Base-by-base conservation (phyloP, 75 land plant species). In the Pinus taeda region DNA sequence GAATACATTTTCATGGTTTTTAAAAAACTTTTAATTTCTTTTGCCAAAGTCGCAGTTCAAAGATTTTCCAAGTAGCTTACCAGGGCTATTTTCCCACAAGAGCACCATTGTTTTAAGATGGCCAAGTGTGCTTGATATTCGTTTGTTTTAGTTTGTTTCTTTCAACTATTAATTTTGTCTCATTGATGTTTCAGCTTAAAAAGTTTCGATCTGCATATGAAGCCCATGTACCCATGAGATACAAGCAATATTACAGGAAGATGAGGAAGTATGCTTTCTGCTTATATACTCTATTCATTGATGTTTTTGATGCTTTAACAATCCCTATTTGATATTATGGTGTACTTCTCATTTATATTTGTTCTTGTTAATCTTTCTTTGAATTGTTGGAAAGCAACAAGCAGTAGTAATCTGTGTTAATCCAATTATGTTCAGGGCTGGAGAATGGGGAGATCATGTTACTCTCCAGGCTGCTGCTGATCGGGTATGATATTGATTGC, bases 361-460 rank as follows among this genome's bases (percentile, higher is more conserved):
- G 8, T 69, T 8, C n/a, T 13, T 69, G 20, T n/a, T 17, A 69
- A 69, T 18, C 17, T 45, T 69, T 7, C 49, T 20, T 69, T 69
- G 45, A 39, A 37, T 67, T 33, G 71, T 67, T 33, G 71, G 11
- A 59, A 59, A n/a, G 7, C 21, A 6, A 59, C 60, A 59, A 18
- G 18, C 21, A 59, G 6, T 49, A 49, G 53, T 45, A 33, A 18
- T 71, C 30, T 36, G 11, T n/a, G 18, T 13, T 60, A 36, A 74
- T 81, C 73, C 49, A 49, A 45, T 14, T 14, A 71, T 37, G 65
- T 83, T 59, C 88, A 96, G 99, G 84, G 77, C 78, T 67, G 95
- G 99, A 70, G 98, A 96, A 83, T 96, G 99, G 99, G 99, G 99
- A 45, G 99, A 96, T 76, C 99, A 96, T 85, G 81, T 96, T 53